Conservation (phyloP, 208 protist genomes). For the Wallacemonas rigidus region DNA sequence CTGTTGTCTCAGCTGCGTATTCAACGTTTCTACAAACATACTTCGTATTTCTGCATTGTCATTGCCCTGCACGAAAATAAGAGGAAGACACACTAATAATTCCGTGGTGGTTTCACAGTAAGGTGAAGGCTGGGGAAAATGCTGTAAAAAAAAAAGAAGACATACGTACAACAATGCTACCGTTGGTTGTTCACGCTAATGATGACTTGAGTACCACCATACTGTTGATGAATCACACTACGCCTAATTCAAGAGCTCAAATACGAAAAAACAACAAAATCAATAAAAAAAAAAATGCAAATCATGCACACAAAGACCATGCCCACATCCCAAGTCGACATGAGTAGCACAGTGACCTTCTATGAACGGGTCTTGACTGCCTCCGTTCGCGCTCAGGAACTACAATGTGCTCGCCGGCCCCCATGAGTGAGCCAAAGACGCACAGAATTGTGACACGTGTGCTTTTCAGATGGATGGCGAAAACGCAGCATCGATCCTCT, state of each 20-base stretch:
- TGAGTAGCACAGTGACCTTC: too few relatives aligned
- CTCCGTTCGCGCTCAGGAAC: too few relatives aligned
- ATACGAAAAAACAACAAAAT: background rate
- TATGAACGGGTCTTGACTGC: too few relatives aligned
- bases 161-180: background rate
- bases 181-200: background rate
- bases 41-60: background rate
- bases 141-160: background rate
- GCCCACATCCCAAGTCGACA: too few relatives aligned
- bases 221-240: constrained; percentile 13
- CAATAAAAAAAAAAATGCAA: background rate
- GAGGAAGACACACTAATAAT: background rate
- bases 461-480: too few relatives aligned
- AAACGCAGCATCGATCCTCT: too few relatives aligned
- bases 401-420: too few relatives aligned
- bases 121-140: background rate
- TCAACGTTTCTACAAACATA: background rate
- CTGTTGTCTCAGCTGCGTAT: background rate
- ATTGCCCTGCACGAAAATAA: background rate
- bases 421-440: too few relatives aligned
- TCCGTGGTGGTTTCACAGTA: constrained; percentile 2
- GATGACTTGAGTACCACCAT: background rate
- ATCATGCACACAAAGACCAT: background rate
- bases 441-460: too few relatives aligned
- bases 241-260: background rate